Conservation (phyloP, 495 filamentous ascomycete species). For the Neurospora sp. region DNA sequence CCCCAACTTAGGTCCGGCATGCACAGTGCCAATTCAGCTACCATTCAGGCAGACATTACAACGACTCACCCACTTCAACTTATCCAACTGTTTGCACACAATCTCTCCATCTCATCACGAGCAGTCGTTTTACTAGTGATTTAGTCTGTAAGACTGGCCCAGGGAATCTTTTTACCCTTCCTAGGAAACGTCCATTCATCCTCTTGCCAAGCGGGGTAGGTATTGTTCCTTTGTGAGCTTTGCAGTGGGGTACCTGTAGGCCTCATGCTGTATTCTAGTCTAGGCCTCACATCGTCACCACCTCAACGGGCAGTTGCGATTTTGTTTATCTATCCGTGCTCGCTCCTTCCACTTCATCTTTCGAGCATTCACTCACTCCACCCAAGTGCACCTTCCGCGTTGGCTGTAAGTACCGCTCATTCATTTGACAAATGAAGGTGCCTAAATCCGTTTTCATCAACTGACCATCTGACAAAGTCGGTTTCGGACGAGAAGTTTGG, state of each 20-base stretch:
- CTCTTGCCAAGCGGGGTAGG: not conserved
- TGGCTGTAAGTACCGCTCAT: not conserved
- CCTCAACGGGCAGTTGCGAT: not conserved
- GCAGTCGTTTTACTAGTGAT: not conserved
- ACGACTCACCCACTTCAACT: not conserved
- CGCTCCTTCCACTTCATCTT: not conserved
- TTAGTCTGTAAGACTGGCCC: too few species aligned
- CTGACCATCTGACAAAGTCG: not conserved
- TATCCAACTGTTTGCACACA: not conserved
- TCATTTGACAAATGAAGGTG: not conserved
- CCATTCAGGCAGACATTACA: not conserved
- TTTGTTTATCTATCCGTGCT: not conserved
- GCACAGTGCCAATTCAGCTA: not conserved
- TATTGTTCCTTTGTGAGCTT: not conserved
- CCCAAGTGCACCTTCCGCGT: not conserved
- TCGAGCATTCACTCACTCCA: not conserved
- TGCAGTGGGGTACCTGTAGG: not conserved
- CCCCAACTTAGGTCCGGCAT: not conserved
- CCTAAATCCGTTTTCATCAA: not conserved
- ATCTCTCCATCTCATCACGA: not conserved
- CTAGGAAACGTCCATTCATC: not conserved
- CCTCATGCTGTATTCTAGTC: not conserved
- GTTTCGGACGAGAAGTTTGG: not conserved
- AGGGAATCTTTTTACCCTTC: not conserved
- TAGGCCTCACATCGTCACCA: not conserved